Evolutionary conservation across 176 grass and related monocot species (phyloP).

Genomic region (Oryza coarctata): DNA sequence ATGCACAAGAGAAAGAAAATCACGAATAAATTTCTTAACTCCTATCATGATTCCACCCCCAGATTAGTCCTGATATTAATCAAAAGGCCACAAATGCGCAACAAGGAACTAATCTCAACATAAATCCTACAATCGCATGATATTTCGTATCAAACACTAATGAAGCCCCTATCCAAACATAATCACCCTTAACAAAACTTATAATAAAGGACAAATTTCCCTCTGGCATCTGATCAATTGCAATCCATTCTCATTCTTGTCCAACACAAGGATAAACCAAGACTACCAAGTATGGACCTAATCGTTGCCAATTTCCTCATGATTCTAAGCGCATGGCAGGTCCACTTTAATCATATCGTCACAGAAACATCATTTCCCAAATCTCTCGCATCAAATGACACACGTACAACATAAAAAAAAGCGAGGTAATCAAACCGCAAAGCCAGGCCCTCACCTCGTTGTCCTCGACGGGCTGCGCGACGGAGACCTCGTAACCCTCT

Average conservation of each 20-base stretch:
- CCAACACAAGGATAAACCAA: background rate
- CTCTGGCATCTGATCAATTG: background rate
- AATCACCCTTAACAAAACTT: background rate
- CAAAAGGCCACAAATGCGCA: slow-evolving; percentile 28
- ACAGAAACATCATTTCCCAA: background rate
- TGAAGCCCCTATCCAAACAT: background rate
- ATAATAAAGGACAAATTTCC: background rate
- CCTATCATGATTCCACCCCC: background rate
- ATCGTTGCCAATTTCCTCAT: background rate
- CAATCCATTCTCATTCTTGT: background rate
- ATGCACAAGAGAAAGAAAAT: background rate
- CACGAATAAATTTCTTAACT: background rate
- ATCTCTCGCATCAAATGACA: background rate
- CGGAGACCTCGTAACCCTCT: slow-evolving; percentile 78
- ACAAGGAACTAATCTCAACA: background rate
- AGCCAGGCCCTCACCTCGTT: slow-evolving; percentile 33
- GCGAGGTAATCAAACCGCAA: background rate
- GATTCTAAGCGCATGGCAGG: background rate
- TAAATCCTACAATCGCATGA: background rate
- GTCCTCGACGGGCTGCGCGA: slow-evolving; percentile 40
- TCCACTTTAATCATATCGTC: background rate
- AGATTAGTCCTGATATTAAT: slow-evolving; percentile 39
- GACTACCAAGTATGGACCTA: background rate
- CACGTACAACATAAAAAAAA: background rate
- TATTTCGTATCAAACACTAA: background rate